phyloP scores from a whole-genome alignment of 768 basidiomycete genomes.

The Hericium alpestre region DNA sequence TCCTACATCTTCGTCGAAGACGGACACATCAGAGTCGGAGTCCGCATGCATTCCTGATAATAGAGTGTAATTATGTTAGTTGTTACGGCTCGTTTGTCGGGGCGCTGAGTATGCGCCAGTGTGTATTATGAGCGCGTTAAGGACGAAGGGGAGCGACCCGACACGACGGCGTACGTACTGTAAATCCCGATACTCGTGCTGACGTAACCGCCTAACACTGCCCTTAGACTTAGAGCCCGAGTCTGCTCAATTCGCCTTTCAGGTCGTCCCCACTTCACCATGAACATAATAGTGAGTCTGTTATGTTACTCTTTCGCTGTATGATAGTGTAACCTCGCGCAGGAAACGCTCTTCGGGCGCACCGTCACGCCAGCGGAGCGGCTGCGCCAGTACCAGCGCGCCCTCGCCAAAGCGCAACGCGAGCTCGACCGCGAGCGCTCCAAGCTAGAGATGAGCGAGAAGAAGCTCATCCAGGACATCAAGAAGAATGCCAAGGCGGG shows the following conservation, averaged over 20 bases:
- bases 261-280: conserved; percentile 21
- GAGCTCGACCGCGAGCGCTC: conserved; percentile 93
- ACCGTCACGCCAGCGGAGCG: conserved; percentile 94
- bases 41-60: background rate
- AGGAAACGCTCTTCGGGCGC: conserved; percentile 95
- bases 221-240: too few relatives aligned
- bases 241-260: too few relatives aligned
- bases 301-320: background rate
- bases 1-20: background rate
- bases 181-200: too few relatives aligned
- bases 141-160: too few relatives aligned
- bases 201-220: too few relatives aligned
- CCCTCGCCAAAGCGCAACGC: conserved; percentile 92
- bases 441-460: conserved; percentile 93
- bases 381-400: conserved; percentile 91
- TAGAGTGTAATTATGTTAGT: background rate
- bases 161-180: too few relatives aligned
- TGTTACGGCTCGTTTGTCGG: background rate
- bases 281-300: conserved; percentile 69
- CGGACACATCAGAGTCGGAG: conserved; percentile 1
- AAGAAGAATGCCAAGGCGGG: conserved; percentile 94
- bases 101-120: background rate
- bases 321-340: background rate
- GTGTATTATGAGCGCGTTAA: background rate
- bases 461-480: conserved; percentile 91